These are phyloP conservation scores for Otatea glauca DNA, from an alignment of 176 grass and related monocot species.

Conservation along the genomic window DNA sequence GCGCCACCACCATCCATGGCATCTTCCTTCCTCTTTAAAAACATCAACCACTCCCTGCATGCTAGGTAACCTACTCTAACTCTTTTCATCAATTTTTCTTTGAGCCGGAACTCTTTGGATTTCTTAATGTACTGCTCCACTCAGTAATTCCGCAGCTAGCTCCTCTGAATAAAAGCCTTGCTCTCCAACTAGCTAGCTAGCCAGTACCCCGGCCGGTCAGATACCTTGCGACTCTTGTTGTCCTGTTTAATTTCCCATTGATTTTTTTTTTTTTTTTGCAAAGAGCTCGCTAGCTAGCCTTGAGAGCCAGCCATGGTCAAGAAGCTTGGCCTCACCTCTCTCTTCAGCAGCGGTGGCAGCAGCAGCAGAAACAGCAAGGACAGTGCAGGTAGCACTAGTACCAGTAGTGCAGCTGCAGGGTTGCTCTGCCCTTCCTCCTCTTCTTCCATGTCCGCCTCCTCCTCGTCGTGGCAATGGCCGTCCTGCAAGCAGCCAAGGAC, in stretches of 20 bases:
- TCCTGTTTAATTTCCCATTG: slow-evolving; percentile 3
- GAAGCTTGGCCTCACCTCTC: slow-evolving; percentile 46
- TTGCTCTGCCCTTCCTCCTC: slow-evolving; percentile 38
- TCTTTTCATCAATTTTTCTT: slow-evolving; percentile 6
- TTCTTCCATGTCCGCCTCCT: slow-evolving; percentile 23
- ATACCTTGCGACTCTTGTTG: slow-evolving; percentile 17
- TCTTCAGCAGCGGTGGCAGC: slow-evolving; percentile 45
- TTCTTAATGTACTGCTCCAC: no score
- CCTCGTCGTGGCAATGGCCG: slow-evolving; percentile 44
- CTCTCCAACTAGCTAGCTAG: neutral
- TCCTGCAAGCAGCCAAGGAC: slow-evolving; percentile 53
- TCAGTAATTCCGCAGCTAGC: no score
- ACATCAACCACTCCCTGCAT: neutral
- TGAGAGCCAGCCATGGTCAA: slow-evolving; percentile 23
- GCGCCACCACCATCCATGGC: neutral
- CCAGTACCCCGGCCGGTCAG: no score
- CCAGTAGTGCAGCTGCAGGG: neutral
- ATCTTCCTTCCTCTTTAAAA: neutral
- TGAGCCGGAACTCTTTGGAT: no score
- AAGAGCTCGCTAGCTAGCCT: neutral
- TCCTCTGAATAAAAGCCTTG: slow-evolving; percentile 8
- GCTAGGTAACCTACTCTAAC: slow-evolving; percentile 36
- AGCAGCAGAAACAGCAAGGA: neutral
- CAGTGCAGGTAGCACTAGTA: neutral
- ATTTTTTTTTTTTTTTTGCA: no score